Percentiles rank a stretch among this genome's conserved stretches.
These are phyloP conservation scores for Fusarium sp. DNA, from an alignment of 2,329 filamentous ascomycete species.

Conservation along the genomic window DNA sequence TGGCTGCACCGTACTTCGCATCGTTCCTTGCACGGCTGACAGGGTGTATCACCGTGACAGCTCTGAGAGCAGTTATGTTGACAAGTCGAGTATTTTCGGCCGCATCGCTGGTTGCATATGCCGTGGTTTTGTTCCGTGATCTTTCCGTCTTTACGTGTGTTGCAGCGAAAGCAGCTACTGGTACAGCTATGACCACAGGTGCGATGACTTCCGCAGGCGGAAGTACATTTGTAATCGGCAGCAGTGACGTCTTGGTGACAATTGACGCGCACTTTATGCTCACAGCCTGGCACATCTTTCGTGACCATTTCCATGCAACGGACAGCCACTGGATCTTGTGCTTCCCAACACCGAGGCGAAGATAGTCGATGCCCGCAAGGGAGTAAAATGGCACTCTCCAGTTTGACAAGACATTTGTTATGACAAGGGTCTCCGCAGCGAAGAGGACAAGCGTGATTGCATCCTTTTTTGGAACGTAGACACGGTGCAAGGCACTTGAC, in stretches of 20 bases:
- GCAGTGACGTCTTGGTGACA: not conserved
- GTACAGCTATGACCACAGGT: not conserved
- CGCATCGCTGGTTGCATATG: not conserved
- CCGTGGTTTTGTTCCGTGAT: not conserved
- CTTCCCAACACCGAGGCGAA: not conserved
- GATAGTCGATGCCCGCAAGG: not conserved
- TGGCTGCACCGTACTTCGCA: constrained; percentile 1
- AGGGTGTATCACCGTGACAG: not conserved
- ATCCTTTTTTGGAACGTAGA: not conserved
- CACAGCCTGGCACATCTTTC: not conserved
- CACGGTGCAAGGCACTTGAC: not conserved
- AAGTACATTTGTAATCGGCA: not conserved
- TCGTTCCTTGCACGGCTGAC: not conserved
- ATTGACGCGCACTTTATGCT: not conserved
- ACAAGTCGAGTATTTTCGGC: not conserved
- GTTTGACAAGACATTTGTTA: not conserved
- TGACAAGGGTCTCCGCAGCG: not conserved
- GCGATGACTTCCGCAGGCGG: not conserved
- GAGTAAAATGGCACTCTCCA: not conserved
- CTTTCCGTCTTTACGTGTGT: not conserved
- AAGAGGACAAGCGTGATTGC: not conserved
- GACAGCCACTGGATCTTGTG: not conserved
- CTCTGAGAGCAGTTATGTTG: not conserved
- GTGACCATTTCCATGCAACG: not conserved
- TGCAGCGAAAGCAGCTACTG: not conserved